Evolutionary conservation across 148 eudicot species (phyloP).

Genomic region (Rhododendron mucronatum): DNA sequence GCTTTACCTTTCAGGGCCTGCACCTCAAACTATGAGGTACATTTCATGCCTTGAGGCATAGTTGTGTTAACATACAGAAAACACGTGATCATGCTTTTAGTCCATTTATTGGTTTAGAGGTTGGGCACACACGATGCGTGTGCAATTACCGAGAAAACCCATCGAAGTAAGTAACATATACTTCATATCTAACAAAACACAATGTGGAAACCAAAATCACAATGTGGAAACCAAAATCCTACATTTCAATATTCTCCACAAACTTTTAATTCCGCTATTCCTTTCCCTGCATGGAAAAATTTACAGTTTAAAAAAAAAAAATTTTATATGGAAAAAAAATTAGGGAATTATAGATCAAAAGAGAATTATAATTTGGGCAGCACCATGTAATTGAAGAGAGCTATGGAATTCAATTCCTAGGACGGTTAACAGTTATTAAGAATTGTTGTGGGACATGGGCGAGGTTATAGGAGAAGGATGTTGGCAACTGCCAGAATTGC

Average conservation of each 20-base stretch:
- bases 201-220: not conserved
- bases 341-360: too few relatives aligned
- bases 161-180: not conserved
- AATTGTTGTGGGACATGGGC: too few relatives aligned
- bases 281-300: not conserved
- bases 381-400: not conserved
- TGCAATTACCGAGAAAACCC: not conserved
- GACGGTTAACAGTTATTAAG: too few relatives aligned
- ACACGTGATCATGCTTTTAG: not conserved
- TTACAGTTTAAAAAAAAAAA: too few relatives aligned
- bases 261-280: not conserved
- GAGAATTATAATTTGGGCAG: too few relatives aligned
- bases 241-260: not conserved
- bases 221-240: not conserved
- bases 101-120: not conserved
- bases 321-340: too few relatives aligned
- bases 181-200: not conserved
- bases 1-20: not conserved
- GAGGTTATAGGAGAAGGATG: too few relatives aligned
- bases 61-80: not conserved
- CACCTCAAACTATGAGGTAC: not conserved
- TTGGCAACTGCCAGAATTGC: too few relatives aligned
- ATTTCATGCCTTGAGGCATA: constrained; percentile 1
- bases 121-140: not conserved
- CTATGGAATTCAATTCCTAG: not conserved